These are phyloP conservation scores for Cystobasidium sp. DNA, from an alignment of 1,284 basidiomycete species.

Conservation along the genomic window DNA sequence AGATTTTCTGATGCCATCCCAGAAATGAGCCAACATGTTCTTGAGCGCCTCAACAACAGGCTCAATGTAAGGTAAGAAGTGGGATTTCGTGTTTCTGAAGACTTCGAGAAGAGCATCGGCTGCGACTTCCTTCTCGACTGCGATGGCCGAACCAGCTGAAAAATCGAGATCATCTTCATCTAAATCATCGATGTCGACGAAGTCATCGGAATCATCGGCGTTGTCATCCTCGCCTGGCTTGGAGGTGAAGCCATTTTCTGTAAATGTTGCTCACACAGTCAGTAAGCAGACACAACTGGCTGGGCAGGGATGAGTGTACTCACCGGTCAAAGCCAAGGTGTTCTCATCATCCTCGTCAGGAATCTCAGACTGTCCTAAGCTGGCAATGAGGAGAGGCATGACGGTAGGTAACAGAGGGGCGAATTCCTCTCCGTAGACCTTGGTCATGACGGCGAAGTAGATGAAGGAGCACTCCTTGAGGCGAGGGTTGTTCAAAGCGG, in stretches of 20 bases:
- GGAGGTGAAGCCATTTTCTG: slow-evolving; percentile 65
- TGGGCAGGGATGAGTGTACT: slow-evolving; percentile 46
- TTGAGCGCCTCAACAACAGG: slow-evolving; percentile 78
- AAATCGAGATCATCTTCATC: slow-evolving; percentile 81
- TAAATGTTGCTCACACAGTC: slow-evolving; percentile 20
- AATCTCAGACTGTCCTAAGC: slow-evolving; percentile 74
- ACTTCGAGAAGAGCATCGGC: slow-evolving; percentile 94
- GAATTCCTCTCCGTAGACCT: slow-evolving; percentile 94
- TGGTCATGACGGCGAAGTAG: slow-evolving; percentile 97
- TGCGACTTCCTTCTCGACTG: slow-evolving; percentile 99
- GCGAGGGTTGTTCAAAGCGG: slow-evolving; percentile 79
- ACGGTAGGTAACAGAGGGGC: slow-evolving; percentile 83
- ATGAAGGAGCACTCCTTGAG: slow-evolving; percentile 96
- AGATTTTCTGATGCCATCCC: slow-evolving; percentile 97
- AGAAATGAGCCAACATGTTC: slow-evolving; percentile 78
- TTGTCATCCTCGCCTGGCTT: slow-evolving; percentile 67
- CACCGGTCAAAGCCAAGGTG: slow-evolving; percentile 39
- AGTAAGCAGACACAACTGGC: slow-evolving; percentile 50
- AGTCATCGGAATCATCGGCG: slow-evolving; percentile 66
- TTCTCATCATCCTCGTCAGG: slow-evolving; percentile 65
- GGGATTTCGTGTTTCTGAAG: slow-evolving; percentile 77
- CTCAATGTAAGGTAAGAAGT: slow-evolving; percentile 83
- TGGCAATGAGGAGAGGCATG: slow-evolving; percentile 81
- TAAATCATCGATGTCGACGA: slow-evolving; percentile 62
- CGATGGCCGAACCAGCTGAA: slow-evolving; percentile 86